Base-by-base conservation (phyloP, 352 stramenopile species). In the Pythium sukuiense region DNA sequence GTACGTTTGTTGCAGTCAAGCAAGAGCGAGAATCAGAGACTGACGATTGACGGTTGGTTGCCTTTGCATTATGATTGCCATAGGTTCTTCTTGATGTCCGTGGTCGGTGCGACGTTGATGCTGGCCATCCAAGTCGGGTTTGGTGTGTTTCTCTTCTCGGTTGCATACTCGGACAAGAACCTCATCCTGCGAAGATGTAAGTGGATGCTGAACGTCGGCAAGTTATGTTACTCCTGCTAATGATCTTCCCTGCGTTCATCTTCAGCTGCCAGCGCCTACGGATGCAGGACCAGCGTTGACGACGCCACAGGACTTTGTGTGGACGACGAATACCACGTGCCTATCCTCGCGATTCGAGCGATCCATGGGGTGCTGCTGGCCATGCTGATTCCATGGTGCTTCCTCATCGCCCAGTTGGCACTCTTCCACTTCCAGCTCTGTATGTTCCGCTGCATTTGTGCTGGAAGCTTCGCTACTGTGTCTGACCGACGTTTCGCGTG, bases 391-490 rank as follows among this genome's bases (percentile, higher is more conserved):
- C 83, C 85, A 9, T 93, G 78, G 79, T 83, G 87, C 27, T 85
- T 93, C 55, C 77, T 92, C 66, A 94, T 95, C 57, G 76, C 73
- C 29, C 85, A 94, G 61, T 74, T 95, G 43, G 77, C 82, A 12
- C 65, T 90, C 54, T 95, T 95, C 67, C 87, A 95, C 68, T 87
- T 94, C 49, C 85, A 93, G 55, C 63, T 95, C 37, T 93, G 87
- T 94, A 77, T 56, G 86, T 79, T 26, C n/a, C 20, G 20, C 20
- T 24, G 20, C 20, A 24, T 24, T 24, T 24, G 20, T 24, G 20
- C 20, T 24, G 20, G 20, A 24, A 24, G 20, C 20, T 24, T 0
- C 20, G 20, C 29, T 37, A 41, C 50, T 8, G 41, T 35, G 39
- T 18, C 32, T 61, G 46, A 60, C 53, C 59, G 27, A 39, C 54